phyloP scores from a whole-genome alignment of 228 moss, liverwort and hornwort genomes.

The Sphagnum magellanicum region DNA sequence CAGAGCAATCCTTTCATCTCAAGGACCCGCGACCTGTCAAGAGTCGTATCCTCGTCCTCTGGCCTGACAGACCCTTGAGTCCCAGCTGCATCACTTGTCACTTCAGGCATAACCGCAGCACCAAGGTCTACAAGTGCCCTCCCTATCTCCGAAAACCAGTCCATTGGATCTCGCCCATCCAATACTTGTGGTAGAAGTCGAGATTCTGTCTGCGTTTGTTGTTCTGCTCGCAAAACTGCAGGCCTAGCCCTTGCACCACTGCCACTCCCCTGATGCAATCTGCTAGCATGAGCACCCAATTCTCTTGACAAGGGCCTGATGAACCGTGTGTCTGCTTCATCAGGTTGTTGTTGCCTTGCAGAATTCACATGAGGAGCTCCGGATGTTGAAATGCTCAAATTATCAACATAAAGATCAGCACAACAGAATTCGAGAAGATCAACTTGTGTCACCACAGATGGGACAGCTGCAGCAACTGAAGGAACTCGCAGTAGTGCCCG shows the following conservation, averaged over 20 bases:
- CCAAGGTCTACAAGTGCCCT: conserved; percentile 67
- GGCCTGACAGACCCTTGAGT: background rate
- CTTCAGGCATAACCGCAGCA: conserved; percentile 54
- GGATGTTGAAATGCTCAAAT: conserved; percentile 1
- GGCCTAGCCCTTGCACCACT: conserved; percentile 9
- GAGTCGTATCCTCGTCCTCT: conserved; percentile 13
- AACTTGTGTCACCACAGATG: conserved; percentile 69
- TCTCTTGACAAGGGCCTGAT: conserved; percentile 7
- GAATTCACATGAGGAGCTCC: background rate
- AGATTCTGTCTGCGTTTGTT: conserved; percentile 10
- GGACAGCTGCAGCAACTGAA: conserved; percentile 65
- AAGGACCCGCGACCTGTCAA: conserved; percentile 23
- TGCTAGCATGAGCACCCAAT: conserved; percentile 6
- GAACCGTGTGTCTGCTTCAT: background rate
- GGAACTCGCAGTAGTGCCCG: conserved; percentile 57
- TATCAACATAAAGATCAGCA: conserved; percentile 42
- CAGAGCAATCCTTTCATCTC: conserved; percentile 79
- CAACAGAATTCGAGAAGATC: conserved; percentile 86
- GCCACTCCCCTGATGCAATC: conserved; percentile 12
- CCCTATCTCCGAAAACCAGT: conserved; percentile 64
- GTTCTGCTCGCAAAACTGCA: conserved; percentile 12
- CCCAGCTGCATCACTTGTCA: conserved; percentile 17
- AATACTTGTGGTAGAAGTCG: conserved; percentile 16
- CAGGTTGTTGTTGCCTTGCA: conserved; percentile 1
- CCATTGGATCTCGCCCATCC: conserved; percentile 52